Percentiles rank a stretch among this genome's conserved stretches.
These are phyloP conservation scores for Dillenia suffruticosa DNA, from an alignment of 164 flowering plant genomes.

Conservation along the genomic window DNA sequence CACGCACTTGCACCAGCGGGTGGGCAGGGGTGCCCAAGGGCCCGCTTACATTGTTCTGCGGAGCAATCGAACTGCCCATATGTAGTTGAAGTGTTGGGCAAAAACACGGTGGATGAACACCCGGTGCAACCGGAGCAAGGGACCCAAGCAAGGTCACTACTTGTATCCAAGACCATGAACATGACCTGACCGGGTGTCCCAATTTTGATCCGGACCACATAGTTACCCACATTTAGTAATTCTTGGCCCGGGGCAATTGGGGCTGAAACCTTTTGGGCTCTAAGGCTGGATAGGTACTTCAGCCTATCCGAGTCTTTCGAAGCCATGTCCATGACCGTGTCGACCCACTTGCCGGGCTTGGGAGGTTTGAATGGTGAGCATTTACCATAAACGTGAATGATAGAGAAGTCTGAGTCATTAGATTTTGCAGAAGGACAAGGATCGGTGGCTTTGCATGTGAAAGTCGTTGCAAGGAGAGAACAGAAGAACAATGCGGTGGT, in stretches of 20 bases:
- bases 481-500: too few relatives aligned
- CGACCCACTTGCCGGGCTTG: slow-evolving; percentile 35
- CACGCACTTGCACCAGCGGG: slow-evolving; percentile 41
- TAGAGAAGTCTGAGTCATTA: slow-evolving; percentile 49
- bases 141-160: slow-evolving; percentile 70
- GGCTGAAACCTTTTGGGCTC: slow-evolving; percentile 33
- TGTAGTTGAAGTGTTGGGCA: slow-evolving; percentile 49
- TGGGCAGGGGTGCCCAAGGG: slow-evolving; percentile 58
- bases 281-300: slow-evolving; percentile 47
- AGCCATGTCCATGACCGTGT: slow-evolving; percentile 71
- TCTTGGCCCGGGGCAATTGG: slow-evolving; percentile 78
- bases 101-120: slow-evolving; percentile 51
- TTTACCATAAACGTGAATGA: slow-evolving; percentile 69
- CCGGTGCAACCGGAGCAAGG: slow-evolving; percentile 77
- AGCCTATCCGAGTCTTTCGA: slow-evolving; percentile 60
- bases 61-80: slow-evolving; percentile 51
- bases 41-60: slow-evolving; percentile 56
- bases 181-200: slow-evolving; percentile 86
- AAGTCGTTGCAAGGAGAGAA: too few relatives aligned
- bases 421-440: slow-evolving; percentile 34
- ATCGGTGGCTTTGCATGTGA: slow-evolving; percentile 20
- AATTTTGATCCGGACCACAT: slow-evolving; percentile 61
- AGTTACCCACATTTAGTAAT: slow-evolving; percentile 58
- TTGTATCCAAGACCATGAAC: slow-evolving; percentile 90
- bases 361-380: slow-evolving; percentile 75